phyloP scores from a whole-genome alignment of 345 rosid genomes.

The Eutrema japonicum region DNA sequence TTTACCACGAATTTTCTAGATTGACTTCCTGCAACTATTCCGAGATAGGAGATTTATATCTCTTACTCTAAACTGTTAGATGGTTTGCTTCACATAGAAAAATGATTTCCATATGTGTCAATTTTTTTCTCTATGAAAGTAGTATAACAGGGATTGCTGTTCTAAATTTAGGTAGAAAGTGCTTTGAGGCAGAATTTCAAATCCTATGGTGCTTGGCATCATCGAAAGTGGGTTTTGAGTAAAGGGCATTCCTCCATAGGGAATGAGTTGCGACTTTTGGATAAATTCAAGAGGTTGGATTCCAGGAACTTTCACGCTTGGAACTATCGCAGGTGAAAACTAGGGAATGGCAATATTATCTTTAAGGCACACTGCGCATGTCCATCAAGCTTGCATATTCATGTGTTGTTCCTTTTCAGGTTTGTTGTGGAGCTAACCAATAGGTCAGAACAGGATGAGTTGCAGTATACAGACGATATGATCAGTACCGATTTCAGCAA shows the following conservation, averaged over 20 bases:
- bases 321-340: slow-evolving; percentile 82
- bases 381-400: slow-evolving; percentile 1
- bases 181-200: slow-evolving; percentile 77
- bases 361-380: neutral
- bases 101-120: neutral
- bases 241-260: slow-evolving; percentile 73
- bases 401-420: slow-evolving; percentile 48
- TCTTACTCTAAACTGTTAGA: neutral
- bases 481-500: slow-evolving; percentile 74
- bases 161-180: slow-evolving; percentile 62
- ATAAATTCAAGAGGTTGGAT: slow-evolving; percentile 66
- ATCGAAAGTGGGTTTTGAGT: slow-evolving; percentile 85
- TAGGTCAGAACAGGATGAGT: slow-evolving; percentile 77
- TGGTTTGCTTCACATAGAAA: neutral
- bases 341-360: neutral
- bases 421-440: slow-evolving; percentile 74
- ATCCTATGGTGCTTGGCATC: slow-evolving; percentile 96
- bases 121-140: neutral
- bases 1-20: neutral
- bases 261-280: slow-evolving; percentile 66
- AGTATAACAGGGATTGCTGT: neutral
- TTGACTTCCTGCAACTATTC: neutral
- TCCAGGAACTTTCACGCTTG: slow-evolving; percentile 89
- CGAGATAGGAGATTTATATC: neutral
- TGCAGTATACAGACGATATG: slow-evolving; percentile 66